phyloP scores from a whole-genome alignment of 2,329 filamentous ascomycete genomes.

The Phaeomoniella chlamydospora region DNA sequence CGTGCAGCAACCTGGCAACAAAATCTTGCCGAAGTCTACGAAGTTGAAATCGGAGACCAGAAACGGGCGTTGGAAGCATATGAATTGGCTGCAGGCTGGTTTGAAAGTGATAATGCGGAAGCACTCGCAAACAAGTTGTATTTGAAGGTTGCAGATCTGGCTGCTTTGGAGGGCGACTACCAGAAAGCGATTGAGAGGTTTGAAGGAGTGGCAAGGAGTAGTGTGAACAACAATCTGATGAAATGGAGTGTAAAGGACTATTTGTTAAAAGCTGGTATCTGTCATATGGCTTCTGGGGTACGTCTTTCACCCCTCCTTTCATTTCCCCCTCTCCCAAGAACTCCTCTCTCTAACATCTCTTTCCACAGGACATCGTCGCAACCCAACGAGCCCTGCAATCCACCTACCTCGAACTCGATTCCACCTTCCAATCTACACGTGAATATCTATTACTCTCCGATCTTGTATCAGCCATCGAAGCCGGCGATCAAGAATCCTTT shows the following conservation, averaged over 20 bases:
- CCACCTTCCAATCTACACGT: constrained; percentile 59
- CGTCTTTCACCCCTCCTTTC: constrained; percentile 2
- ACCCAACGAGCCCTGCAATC: constrained; percentile 61
- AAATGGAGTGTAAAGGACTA: constrained; percentile 92
- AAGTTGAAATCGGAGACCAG: constrained; percentile 64
- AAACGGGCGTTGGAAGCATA: constrained; percentile 71
- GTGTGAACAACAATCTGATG: constrained; percentile 82
- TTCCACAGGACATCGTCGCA: constrained; percentile 54
- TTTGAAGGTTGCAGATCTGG: constrained; percentile 80
- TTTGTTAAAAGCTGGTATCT: constrained; percentile 85
- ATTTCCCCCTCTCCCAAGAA: constrained; percentile 2
- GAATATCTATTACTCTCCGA: constrained; percentile 73
- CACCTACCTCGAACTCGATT: constrained; percentile 66
- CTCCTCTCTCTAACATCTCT: background rate
- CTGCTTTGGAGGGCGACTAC: constrained; percentile 72
- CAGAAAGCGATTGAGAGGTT: constrained; percentile 68
- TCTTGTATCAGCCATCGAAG: constrained; percentile 59
- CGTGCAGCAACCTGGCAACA: constrained; percentile 85
- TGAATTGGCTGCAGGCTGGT: constrained; percentile 77
- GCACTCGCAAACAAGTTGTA: constrained; percentile 89
- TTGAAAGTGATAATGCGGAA: constrained; percentile 70
- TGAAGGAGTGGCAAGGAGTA: constrained; percentile 66
- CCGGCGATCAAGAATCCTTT: constrained; percentile 68
- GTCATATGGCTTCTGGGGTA: constrained; percentile 57
- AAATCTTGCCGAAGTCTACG: constrained; percentile 72